phyloP scores from a whole-genome alignment of 306 rosid species.

The Vigna unguiculata region DNA sequence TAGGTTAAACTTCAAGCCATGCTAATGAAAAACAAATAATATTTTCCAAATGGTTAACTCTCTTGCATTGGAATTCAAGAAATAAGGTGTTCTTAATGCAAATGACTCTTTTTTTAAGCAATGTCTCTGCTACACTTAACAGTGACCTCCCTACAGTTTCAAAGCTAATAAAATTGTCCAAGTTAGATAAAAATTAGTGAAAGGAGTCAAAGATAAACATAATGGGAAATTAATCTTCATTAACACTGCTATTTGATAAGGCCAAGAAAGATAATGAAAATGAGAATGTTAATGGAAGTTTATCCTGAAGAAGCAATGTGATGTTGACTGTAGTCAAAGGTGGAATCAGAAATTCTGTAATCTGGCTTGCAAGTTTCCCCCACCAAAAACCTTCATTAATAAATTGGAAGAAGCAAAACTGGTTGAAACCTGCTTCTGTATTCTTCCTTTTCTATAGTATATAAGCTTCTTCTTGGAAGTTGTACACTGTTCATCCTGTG shows the following conservation, averaged over 20 bases:
- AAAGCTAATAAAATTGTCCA: not conserved
- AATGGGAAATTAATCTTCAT: slow-evolving; percentile 14
- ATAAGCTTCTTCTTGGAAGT: slow-evolving; percentile 39
- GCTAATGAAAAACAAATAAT: slow-evolving; percentile 23
- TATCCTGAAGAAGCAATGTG: slow-evolving; percentile 63
- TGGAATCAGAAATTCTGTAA: slow-evolving; percentile 45
- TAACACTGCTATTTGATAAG: not conserved
- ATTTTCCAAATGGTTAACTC: slow-evolving; percentile 25
- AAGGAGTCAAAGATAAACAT: slow-evolving; percentile 23
- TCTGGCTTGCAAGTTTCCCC: slow-evolving; percentile 65
- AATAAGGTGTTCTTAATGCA: slow-evolving; percentile 41
- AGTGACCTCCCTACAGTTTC: slow-evolving; percentile 7
- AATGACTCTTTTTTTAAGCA: slow-evolving; percentile 60
- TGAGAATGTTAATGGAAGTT: slow-evolving; percentile 46
- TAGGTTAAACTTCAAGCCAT: slow-evolving; percentile 54
- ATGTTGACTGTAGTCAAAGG: slow-evolving; percentile 49
- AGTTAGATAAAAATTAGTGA: not conserved
- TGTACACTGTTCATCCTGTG: slow-evolving; percentile 21
- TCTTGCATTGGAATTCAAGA: slow-evolving; percentile 85
- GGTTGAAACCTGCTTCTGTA: slow-evolving; percentile 18
- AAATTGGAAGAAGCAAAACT: slow-evolving; percentile 35
- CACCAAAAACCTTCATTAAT: slow-evolving; percentile 39
- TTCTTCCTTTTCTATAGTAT: slow-evolving; percentile 37
- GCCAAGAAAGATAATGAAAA: slow-evolving; percentile 30
- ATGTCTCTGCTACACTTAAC: slow-evolving; percentile 43